Base-by-base conservation (phyloP, 768 basidiomycete genomes). In the Coprinopsis sp. region DNA sequence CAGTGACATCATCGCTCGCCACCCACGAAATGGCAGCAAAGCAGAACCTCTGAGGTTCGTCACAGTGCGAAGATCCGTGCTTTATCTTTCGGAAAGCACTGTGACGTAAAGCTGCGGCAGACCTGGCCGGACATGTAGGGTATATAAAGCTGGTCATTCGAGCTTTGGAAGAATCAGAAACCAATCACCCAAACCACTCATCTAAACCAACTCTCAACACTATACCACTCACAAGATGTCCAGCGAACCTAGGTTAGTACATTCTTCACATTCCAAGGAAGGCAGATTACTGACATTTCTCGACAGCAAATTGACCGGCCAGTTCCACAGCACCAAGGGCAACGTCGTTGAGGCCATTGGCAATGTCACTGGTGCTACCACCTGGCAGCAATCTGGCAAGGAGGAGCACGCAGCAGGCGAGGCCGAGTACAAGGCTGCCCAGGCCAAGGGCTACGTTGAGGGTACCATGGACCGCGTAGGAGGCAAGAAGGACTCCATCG, bases 341-440 rank as follows among this genome's bases (percentile, higher is more conserved):
- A 59, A 51, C 25, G 53, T 58, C 36, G 59, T 64, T 27, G 66
- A 68, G 52, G 43, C 61, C 13, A 56, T 74, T 44, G 74, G 74
- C 33, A 71, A 74, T 41, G 6, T 66, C n/a, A 72, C 71, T 30
- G 74, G 73, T 19, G 55, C 67, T 6, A 50, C 54, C 6, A 49
- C 62, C 1, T 75, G 71, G 73, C 53, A 62, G 28, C 40, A 65
- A 6, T 65, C 68, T 19, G 76, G 76, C 33, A 62, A 66, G 51
- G 49, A 75, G 46, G 73, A 76, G 60, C 76, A 74, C 54, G 66
- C 64, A 4, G 46, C 54, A 11, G 75, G 75, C 29, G 72, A 76
- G 57, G 60, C 66, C n/a, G 70, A 71, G 55, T 62, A 59, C 57
- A 67, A 66, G 7, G 68, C 68, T 16, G 73, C 72, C 11, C 62